Conservation (phyloP, 257 asterid species). For the Solanum pimpinellifolium region DNA sequence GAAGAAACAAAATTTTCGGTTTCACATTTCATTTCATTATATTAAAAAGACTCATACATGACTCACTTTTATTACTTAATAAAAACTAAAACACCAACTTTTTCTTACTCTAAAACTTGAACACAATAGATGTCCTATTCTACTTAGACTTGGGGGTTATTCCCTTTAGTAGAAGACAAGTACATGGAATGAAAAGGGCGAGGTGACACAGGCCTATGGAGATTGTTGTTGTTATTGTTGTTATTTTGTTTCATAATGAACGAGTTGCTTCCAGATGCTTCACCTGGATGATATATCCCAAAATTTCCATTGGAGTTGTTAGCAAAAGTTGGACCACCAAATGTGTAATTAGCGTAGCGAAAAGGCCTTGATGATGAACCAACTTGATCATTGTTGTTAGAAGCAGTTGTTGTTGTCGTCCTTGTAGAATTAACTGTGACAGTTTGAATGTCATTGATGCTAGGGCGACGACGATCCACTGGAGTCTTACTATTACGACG, state of each 20-base stretch:
- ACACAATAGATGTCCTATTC: not conserved
- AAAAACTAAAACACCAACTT: not conserved
- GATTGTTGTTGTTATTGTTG: not conserved
- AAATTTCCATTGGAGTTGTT: not conserved
- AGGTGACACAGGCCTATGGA: not conserved
- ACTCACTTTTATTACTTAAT: not conserved
- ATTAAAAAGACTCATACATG: not conserved
- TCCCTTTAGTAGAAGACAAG: not conserved
- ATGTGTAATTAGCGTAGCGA: not conserved
- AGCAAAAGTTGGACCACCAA: not conserved
- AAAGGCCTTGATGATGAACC: not conserved
- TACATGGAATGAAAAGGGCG: not conserved
- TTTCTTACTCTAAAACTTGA: not conserved
- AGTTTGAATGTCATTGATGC: slow-evolving; percentile 34
- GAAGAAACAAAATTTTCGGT: not conserved
- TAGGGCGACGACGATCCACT: not conserved
- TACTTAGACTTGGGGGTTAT: not conserved
- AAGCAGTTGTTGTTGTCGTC: not conserved
- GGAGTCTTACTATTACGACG: slow-evolving; percentile 23
- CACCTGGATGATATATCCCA: not conserved
- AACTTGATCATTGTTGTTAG: not conserved
- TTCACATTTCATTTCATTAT: not conserved
- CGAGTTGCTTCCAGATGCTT: not conserved
- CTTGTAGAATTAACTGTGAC: not conserved
- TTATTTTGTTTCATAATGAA: not conserved